Evolutionary conservation across 2,329 filamentous ascomycete species (phyloP), one percentile per base, ranked within the genome.

Genomic region (Pseudogymnoascus sp.): DNA sequence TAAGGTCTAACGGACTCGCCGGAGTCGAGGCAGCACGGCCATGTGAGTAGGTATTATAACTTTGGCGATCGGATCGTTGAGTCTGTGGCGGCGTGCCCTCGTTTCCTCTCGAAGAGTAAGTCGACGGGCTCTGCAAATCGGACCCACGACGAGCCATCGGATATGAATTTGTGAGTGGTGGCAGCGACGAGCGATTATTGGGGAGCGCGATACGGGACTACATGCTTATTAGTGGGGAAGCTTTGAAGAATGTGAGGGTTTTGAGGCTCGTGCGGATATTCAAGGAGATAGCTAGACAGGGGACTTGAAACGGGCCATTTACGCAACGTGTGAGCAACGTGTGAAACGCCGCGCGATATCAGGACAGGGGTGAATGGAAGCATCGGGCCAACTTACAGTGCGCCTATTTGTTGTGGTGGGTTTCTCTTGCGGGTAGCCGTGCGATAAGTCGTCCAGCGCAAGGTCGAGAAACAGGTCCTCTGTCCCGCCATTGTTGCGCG

Each of bases 391-490:
- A 63, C 67, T 68, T 67, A 73, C 70, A 64, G 23, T 53, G 46
- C 23, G 46, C 46, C 46, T 53, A 53, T 53, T 53, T 31, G 46
- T 53, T 53, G 46, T 53, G 15, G 44, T 53, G 19, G 46, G 23
- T 23, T 53, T 31, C 15, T 53, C 46, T 53, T 53, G 46, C 23
- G 23, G 23, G 46, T 53, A 53, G 23, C 46, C 46, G 4, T 53
- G 46, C 23, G 46, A 53, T 53, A 67, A 65, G 35, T 72, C 64
- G 62, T 71, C 68, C 61, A 67, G 38, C 42, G 70, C 71, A 38
- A 72, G 67, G 62, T 70, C 69, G 59, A 72, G 64, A 65, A 73
- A 73, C 50, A 72, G 63, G 63, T 73, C 71, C 60, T 68, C 69
- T 23, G 59, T 62, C 40, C 29, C 21, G 29, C 15, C 50, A 63